Evolutionary conservation across 352 stramenopile species (phyloP), one percentile per base, ranked within the genome.

Genomic region (Pilasporangium apinafurcum): DNA sequence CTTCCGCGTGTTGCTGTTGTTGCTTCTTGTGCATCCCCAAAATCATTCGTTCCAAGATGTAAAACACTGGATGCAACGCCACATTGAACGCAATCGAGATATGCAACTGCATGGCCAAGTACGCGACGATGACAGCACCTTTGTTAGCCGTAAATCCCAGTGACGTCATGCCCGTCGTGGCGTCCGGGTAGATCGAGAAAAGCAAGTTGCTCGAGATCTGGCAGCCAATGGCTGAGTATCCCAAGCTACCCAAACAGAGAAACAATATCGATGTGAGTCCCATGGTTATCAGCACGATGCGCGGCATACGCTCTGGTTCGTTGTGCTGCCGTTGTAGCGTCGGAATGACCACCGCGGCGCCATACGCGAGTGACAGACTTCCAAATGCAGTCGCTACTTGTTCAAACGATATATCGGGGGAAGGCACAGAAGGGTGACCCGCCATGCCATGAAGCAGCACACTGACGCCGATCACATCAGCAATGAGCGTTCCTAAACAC

Each of bases 81-180:
- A 66, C 42, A 2, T 43, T 37, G 20, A 70, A 70, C 2, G 61
- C 61, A 25, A 70, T 67, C 6, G 60, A 58, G 36, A 70, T 53
- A 39, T 70, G 63, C 28, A 70, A 51, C 29, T 74, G 64, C 64
- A 75, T 75, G 46, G 52, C 62, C 14, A 75, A 13, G 37, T 55
- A 65, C n/a, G 56, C 51, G 25, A 65, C 45, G 13, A 65, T 52
- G 30, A 60, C 37, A 16, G 37, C 32, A 13, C 56, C 56, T 30
- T 52, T 36, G 51, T 65, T 44, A 17, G 62, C 56, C 4, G 26
- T 24, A 48, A 58, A 52, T 47, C 67, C 38, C 37, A 59, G 58
- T 54, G 37, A 28, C 30, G 64, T 57, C 22, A 73, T 28, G 1
- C 50, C 56, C 0, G 36, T 54, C n/a, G 53, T 46, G 36, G 48